phyloP scores from a whole-genome alignment of 805 yeast species.

The Spathaspora passalidarum region DNA sequence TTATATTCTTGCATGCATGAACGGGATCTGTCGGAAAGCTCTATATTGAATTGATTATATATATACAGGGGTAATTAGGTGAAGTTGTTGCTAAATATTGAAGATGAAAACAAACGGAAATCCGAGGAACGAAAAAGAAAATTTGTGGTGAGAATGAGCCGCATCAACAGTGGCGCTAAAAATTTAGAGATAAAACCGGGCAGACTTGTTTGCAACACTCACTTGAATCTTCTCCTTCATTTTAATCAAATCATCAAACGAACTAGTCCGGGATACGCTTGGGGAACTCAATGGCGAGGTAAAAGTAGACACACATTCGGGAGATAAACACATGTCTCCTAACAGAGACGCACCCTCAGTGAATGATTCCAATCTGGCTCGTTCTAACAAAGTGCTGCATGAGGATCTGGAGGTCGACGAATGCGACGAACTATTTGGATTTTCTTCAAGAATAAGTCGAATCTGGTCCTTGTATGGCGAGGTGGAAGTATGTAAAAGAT shows the following conservation, averaged over 20 bases:
- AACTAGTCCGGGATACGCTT: neutral
- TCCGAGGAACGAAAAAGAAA: neutral
- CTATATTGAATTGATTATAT: no score
- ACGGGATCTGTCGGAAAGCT: no score
- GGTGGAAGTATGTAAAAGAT: neutral
- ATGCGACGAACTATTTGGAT: neutral
- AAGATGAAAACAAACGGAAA: no score
- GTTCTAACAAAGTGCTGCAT: neutral
- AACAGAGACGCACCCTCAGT: conserved; percentile 9
- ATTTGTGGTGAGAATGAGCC: neutral
- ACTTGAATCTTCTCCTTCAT: neutral
- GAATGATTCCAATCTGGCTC: conserved; percentile 5
- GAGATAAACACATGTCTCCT: conserved; percentile 26
- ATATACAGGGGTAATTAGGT: no score
- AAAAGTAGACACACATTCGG: conserved; percentile 24
- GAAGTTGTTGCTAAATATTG: no score
- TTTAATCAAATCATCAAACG: neutral
- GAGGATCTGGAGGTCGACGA: neutral
- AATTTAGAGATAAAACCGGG: neutral
- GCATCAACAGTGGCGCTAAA: neutral
- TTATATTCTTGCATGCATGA: no score
- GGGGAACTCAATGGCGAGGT: conserved; percentile 15
- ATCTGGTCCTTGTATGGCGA: conserved; percentile 1
- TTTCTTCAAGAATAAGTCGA: neutral
- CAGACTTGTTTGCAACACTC: neutral